These are phyloP conservation scores for Lentinula detonsa DNA, from an alignment of 768 basidiomycete species.

Conservation along the genomic window DNA sequence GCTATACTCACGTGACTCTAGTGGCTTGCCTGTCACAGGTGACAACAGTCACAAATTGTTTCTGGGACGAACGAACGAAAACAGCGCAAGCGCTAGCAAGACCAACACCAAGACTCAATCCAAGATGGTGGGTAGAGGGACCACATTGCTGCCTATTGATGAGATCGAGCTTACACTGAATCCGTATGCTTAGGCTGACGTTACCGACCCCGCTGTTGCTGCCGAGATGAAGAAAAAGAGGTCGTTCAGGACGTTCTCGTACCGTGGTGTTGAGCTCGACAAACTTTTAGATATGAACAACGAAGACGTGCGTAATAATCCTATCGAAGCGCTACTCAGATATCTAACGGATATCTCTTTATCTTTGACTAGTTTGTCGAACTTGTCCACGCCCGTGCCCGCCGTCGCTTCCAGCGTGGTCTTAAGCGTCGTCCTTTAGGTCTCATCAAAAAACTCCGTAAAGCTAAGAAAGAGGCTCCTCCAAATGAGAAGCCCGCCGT, in stretches of 20 bases:
- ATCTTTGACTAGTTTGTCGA: slow-evolving; percentile 22
- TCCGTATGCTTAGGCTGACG: slow-evolving; percentile 55
- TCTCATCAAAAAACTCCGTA: slow-evolving; percentile 98
- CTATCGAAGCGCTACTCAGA: neutral
- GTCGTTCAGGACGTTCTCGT: slow-evolving; percentile 98
- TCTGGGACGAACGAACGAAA: neutral
- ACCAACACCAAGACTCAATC: neutral
- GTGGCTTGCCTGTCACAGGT: neutral
- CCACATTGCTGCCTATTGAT: neutral
- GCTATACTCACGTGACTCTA: neutral
- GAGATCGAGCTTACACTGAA: neutral
- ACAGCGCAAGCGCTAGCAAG: neutral
- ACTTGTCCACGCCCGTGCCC: slow-evolving; percentile 98
- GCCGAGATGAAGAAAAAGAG: slow-evolving; percentile 98
- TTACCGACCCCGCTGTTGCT: slow-evolving; percentile 90
- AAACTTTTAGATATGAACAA: slow-evolving; percentile 95
- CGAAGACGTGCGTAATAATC: slow-evolving; percentile 69
- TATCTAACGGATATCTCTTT: neutral
- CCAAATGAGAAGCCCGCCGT: slow-evolving; percentile 98
- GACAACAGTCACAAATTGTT: neutral
- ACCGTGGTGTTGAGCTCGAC: slow-evolving; percentile 97
- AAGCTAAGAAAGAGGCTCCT: slow-evolving; percentile 99
- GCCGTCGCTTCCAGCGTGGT: slow-evolving; percentile 97
- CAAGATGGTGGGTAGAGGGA: slow-evolving; percentile 19
- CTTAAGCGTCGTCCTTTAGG: slow-evolving; percentile 98